These are phyloP conservation scores for Coniella lustricola DNA, from an alignment of 2,329 filamentous ascomycete species.

Conservation along the genomic window DNA sequence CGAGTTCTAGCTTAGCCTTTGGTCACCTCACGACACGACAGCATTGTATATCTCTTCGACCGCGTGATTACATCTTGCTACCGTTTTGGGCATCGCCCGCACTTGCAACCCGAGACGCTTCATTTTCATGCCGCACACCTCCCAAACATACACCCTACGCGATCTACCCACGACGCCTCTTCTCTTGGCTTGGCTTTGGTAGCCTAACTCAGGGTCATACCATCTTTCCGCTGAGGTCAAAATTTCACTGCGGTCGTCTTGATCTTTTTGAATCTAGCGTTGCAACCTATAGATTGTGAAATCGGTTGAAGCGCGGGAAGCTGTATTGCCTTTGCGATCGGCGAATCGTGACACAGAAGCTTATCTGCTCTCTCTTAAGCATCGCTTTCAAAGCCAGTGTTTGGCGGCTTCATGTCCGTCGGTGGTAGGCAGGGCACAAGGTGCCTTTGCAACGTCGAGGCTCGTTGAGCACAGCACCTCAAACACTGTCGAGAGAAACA, in stretches of 20 bases:
- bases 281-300: not conserved
- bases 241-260: not conserved
- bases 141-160: no score
- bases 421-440: constrained; percentile 14
- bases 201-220: not conserved
- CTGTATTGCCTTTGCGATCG: constrained; percentile 1
- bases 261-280: constrained; percentile 1
- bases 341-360: constrained; percentile 16
- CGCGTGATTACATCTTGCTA: constrained; percentile 6
- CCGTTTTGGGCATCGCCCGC: not conserved
- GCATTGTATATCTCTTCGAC: not conserved
- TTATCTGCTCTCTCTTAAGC: constrained; percentile 14
- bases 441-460: not conserved
- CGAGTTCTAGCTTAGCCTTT: not conserved
- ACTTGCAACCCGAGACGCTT: constrained; percentile 4
- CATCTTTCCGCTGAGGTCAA: no score
- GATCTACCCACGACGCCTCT: no score
- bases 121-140: not conserved
- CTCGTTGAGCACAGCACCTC: constrained; percentile 13
- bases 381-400: not conserved
- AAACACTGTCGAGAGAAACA: constrained; percentile 1
- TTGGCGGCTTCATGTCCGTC: constrained; percentile 19
- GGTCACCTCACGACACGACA: not conserved
- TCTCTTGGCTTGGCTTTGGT: not conserved
- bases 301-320: constrained; percentile 10